phyloP scores from a whole-genome alignment of 2,329 filamentous ascomycete species.

The Cordyceps militaris region DNA sequence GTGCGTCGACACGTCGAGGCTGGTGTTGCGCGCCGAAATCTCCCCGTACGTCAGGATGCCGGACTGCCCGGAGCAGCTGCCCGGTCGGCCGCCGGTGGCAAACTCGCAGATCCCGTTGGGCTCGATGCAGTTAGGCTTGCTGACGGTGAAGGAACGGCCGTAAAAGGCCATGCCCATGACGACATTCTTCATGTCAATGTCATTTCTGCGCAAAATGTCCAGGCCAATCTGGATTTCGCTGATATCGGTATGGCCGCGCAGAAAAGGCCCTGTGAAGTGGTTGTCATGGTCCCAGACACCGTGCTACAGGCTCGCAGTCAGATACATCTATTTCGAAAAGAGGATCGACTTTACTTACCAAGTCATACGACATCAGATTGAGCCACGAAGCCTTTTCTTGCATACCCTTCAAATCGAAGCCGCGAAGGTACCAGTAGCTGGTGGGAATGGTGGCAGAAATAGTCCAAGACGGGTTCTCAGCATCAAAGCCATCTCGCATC shows the following conservation, averaged over 20 bases:
- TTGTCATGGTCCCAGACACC: conserved; percentile 27
- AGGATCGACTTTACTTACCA: no score
- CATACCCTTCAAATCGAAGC: conserved; percentile 21
- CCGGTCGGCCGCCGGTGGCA: conserved; percentile 18
- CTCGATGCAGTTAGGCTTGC: background rate
- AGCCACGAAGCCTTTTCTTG: conserved; percentile 29
- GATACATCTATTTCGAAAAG: no score
- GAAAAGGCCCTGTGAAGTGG: conserved; percentile 20
- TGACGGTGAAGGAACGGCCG: conserved; percentile 20
- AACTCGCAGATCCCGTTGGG: conserved; percentile 18
- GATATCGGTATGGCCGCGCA: conserved; percentile 33
- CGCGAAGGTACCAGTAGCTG: conserved; percentile 23
- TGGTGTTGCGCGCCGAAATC: no score
- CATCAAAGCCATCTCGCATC: background rate
- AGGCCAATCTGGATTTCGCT: conserved; percentile 31
- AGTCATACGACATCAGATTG: conserved; percentile 40
- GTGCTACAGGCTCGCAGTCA: no score
- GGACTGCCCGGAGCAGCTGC: conserved; percentile 19
- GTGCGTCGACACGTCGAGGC: no score
- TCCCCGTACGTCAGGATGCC: conserved; percentile 27
- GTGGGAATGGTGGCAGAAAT: conserved; percentile 16
- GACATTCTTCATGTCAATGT: conserved; percentile 32
- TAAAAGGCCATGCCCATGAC: conserved; percentile 35
- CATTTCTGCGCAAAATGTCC: conserved; percentile 35
- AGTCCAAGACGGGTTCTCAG: conserved; percentile 1